Conservation (phyloP, 805 yeast genomes). For the Candida nitratophila region DNA sequence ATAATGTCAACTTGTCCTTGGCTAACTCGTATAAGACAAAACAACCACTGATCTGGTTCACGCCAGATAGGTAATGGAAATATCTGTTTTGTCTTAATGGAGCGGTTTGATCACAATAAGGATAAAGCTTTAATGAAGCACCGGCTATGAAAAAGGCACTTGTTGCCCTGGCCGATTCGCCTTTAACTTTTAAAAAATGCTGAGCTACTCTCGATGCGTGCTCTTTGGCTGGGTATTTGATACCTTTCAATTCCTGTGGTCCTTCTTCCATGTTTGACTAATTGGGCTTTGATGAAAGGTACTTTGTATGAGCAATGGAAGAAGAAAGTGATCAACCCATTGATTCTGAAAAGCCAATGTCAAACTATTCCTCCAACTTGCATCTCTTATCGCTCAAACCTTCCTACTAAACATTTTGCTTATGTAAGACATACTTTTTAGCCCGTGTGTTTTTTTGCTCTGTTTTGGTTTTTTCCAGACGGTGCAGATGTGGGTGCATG, state of each 20-base stretch:
- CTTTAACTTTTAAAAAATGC: slow-evolving; percentile 21
- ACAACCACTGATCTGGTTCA: slow-evolving; percentile 66
- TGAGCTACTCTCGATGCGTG: slow-evolving; percentile 54
- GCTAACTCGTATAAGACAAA: slow-evolving; percentile 53
- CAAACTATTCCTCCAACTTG: background rate
- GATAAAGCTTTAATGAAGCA: slow-evolving; percentile 47
- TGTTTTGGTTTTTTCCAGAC: background rate
- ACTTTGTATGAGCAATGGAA: too few relatives aligned
- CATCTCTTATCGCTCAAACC: background rate
- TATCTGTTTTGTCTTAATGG: slow-evolving; percentile 87
- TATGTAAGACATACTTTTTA: background rate
- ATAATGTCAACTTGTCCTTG: slow-evolving; percentile 55
- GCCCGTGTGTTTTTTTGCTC: background rate
- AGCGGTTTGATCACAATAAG: slow-evolving; percentile 72
- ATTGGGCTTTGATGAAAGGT: too few relatives aligned
- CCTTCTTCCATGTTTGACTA: slow-evolving; percentile 11
- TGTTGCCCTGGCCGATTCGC: slow-evolving; percentile 5
- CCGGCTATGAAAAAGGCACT: slow-evolving; percentile 53
- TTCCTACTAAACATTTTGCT: background rate
- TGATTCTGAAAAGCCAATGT: too few relatives aligned
- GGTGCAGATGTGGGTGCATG: too few relatives aligned
- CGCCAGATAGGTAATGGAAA: slow-evolving; percentile 82
- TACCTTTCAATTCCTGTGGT: slow-evolving; percentile 15
- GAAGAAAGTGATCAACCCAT: too few relatives aligned
- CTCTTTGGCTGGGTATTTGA: slow-evolving; percentile 75